Evolutionary conservation across 2,329 filamentous ascomycete genomes (phyloP), one percentile per base, ranked within the genome.

Genomic region (Diaporthe destruens): DNA sequence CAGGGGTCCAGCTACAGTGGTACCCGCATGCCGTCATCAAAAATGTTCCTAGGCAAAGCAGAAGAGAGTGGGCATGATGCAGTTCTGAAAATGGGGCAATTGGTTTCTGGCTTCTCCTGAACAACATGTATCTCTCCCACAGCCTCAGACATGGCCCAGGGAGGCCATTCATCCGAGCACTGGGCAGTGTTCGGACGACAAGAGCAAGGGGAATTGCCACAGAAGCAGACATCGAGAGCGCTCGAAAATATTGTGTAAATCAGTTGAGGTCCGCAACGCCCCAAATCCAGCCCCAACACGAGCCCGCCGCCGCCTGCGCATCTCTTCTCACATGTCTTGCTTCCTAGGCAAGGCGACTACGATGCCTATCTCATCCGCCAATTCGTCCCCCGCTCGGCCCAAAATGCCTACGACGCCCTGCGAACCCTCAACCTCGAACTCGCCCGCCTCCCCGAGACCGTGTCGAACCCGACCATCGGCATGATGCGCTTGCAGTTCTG

Each of bases 401-500:
- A 91, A 78, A 92, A 97, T 82, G 92, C 94, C 76, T 98, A 98
- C 83, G 89, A 97, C 77, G 94, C 95, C 73, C 90, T 99, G 72
- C 93, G 96, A 75, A 93, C 95, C 66, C 91, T 99, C 82, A 99
- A 99, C 80, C 89, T 98, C 78, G 96, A 98, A 81, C 89, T 98
- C 74, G 94, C 96, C 56, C 90, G 94, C 72, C 93, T 98, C 75
- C 94, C 96, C 72, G 96, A 98, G 82, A 91, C 93, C 16, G 95
- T 96, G 25, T 96, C 94, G 59, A 96, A 93, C 74, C 90, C 93
- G n/a, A 92, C 92, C 5, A 93, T 98, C 74, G 96, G 94, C 65
- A 87, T 92, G 68, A 91, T 98, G 87, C 94, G 96, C 75, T 92
- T 98, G 82, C 94, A 98, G 81, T 98, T 98, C 85, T 98, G 96